Conservation (phyloP, 2,329 filamentous ascomycete species). For the Cladobotryum mycophilum region DNA sequence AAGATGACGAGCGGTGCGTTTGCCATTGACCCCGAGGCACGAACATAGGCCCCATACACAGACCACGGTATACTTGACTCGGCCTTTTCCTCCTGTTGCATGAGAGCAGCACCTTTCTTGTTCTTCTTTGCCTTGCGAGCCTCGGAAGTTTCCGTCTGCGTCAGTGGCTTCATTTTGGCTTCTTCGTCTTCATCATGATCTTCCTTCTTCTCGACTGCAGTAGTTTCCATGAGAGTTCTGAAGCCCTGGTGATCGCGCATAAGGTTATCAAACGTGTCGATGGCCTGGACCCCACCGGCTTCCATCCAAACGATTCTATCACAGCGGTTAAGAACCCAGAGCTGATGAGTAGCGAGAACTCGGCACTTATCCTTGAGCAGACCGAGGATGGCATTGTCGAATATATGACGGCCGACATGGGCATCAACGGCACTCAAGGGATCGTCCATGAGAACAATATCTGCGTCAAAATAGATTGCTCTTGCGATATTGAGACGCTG, state of each 20-base stretch:
- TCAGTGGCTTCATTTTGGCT: slow-evolving; percentile 34
- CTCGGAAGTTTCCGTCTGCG: slow-evolving; percentile 32
- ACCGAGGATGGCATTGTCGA: slow-evolving; percentile 89
- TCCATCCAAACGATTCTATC: slow-evolving; percentile 95
- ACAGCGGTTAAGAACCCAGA: slow-evolving; percentile 85
- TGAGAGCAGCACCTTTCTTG: slow-evolving; percentile 56
- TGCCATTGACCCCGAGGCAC: slow-evolving; percentile 64
- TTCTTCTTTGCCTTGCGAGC: slow-evolving; percentile 49
- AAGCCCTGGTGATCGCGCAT: slow-evolving; percentile 76
- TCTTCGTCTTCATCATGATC: slow-evolving; percentile 43
- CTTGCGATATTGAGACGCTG: slow-evolving; percentile 91
- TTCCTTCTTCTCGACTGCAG: slow-evolving; percentile 60
- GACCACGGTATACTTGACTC: slow-evolving; percentile 71
- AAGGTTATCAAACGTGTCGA: slow-evolving; percentile 85
- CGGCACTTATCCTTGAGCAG: slow-evolving; percentile 83
- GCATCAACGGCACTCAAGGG: slow-evolving; percentile 64
- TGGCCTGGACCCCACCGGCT: slow-evolving; percentile 70
- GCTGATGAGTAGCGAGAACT: slow-evolving; percentile 88
- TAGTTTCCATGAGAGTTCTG: slow-evolving; percentile 77
- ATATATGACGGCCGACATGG: slow-evolving; percentile 68
- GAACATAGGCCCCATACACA: slow-evolving; percentile 72
- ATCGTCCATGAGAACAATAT: slow-evolving; percentile 64
- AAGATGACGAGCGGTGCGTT: slow-evolving; percentile 59
- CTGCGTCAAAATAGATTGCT: slow-evolving; percentile 63
- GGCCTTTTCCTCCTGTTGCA: slow-evolving; percentile 67